These are phyloP conservation scores for Gentiana dahurica DNA, from an alignment of 257 asterid genomes.

Conservation along the genomic window DNA sequence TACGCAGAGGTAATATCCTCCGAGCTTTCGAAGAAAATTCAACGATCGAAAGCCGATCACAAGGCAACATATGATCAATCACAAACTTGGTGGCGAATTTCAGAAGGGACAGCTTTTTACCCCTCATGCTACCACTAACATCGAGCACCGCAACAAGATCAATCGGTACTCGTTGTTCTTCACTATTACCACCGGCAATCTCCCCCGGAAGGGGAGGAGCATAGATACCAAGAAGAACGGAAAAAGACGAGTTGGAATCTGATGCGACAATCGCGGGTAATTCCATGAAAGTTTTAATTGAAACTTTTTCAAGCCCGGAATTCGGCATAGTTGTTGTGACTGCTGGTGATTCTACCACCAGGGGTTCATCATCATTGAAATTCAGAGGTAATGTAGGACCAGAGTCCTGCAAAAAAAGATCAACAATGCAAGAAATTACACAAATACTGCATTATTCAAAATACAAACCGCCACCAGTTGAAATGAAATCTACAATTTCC, in stretches of 20 bases:
- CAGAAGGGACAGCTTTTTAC: constrained; percentile 17
- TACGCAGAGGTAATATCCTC: constrained; percentile 19
- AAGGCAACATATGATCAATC: constrained; percentile 23
- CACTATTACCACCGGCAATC: constrained; percentile 3
- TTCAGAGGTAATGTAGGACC: background rate
- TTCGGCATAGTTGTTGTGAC: background rate
- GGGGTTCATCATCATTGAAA: constrained; percentile 29
- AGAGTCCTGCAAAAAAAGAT: too few species aligned
- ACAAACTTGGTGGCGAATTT: constrained; percentile 23
- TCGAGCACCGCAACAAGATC: constrained; percentile 20
- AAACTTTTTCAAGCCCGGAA: constrained; percentile 1
- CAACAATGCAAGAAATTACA: too few species aligned
- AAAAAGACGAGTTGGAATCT: constrained; percentile 14
- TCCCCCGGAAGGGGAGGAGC: constrained; percentile 18
- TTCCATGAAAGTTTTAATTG: constrained; percentile 15
- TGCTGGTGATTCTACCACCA: constrained; percentile 3
- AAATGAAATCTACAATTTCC: too few species aligned
- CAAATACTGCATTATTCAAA: too few species aligned
- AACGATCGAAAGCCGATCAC: constrained; percentile 27
- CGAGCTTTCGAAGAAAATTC: constrained; percentile 21
- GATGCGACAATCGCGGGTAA: constrained; percentile 22
- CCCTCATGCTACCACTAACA: constrained; percentile 33
- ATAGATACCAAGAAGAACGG: constrained; percentile 29
- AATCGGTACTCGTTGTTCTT: constrained; percentile 18
- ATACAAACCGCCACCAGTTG: too few species aligned